Conservation (phyloP, 805 yeast genomes). For the Nakazawaea holstii region DNA sequence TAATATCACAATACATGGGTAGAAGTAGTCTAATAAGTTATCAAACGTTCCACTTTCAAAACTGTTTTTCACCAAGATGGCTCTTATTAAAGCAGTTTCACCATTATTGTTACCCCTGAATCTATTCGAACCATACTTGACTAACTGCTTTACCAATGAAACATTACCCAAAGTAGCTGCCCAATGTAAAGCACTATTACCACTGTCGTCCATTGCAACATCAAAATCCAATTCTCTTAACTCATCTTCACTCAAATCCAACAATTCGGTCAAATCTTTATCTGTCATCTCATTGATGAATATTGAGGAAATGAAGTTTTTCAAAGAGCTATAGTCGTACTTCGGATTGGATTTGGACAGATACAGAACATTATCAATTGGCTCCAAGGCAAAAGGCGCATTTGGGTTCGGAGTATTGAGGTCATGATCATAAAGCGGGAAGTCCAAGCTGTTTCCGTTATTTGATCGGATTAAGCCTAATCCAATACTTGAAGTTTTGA, state of each 20-base stretch:
- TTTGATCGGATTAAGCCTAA: constrained; percentile 5
- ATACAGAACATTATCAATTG: constrained; percentile 24
- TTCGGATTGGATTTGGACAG: constrained; percentile 2
- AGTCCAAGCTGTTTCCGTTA: constrained; percentile 13
- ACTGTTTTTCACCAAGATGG: constrained; percentile 79
- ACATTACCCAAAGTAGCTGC: constrained; percentile 86
- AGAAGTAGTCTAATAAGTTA: constrained; percentile 61
- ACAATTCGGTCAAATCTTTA: constrained; percentile 9
- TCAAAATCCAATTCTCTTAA: constrained; percentile 52
- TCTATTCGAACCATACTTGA: constrained; percentile 62
- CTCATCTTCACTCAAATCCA: constrained; percentile 18
- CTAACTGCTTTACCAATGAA: constrained; percentile 61
- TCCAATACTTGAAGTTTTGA: constrained; percentile 16
- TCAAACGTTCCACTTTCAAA: constrained; percentile 75
- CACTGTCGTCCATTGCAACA: constrained; percentile 87
- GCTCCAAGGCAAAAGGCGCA: constrained; percentile 44
- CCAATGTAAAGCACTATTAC: constrained; percentile 94
- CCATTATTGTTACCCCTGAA: constrained; percentile 75
- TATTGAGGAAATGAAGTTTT: constrained; percentile 42
- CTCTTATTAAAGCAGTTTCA: constrained; percentile 80
- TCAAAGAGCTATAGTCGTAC: constrained; percentile 31
- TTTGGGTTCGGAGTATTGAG: constrained; percentile 33
- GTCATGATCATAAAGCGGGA: constrained; percentile 32
- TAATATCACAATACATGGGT: constrained; percentile 62
- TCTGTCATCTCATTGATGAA: constrained; percentile 38